A percentile compares a stretch with the other conserved stretches of the same genome.
Evolutionary conservation across 2,329 filamentous ascomycete genomes (phyloP).

Genomic region (Fusarium tricinctum): DNA sequence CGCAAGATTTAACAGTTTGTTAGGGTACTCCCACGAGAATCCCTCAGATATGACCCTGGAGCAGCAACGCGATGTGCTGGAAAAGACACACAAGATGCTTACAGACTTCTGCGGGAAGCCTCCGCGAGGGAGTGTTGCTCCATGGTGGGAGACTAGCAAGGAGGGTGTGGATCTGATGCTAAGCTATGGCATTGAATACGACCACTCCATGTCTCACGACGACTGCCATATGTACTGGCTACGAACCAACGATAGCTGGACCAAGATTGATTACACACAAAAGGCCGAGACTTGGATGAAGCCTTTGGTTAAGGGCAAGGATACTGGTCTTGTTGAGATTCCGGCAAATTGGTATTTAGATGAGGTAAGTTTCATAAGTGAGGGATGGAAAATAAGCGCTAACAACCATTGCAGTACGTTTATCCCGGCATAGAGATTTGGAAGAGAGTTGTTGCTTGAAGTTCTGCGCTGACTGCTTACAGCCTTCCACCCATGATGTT

Average conservation of each 20-base stretch:
- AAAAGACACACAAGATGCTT: slow-evolving; percentile 79
- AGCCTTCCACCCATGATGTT: slow-evolving; percentile 77
- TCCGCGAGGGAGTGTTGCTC: slow-evolving; percentile 78
- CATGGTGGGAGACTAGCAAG: slow-evolving; percentile 79
- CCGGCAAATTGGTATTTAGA: slow-evolving; percentile 73
- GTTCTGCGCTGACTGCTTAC: fast-evolving
- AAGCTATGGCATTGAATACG: slow-evolving; percentile 77
- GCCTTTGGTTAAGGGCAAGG: slow-evolving; percentile 69
- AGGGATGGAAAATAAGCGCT: fast-evolving
- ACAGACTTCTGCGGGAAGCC: slow-evolving; percentile 78
- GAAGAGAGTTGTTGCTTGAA: neutral
- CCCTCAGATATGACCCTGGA: slow-evolving; percentile 79
- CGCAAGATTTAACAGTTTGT: fast-evolving
- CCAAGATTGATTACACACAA: slow-evolving; percentile 73
- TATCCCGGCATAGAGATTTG: fast-evolving
- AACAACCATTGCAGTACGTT: neutral
- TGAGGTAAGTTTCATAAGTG: slow-evolving; percentile 51
- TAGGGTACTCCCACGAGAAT: slow-evolving; percentile 79
- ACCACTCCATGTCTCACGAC: slow-evolving; percentile 69
- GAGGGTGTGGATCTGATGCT: slow-evolving; percentile 76
- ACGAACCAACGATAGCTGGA: slow-evolving; percentile 74
- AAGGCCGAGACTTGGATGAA: slow-evolving; percentile 56
- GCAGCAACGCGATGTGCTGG: slow-evolving; percentile 81
- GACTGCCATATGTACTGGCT: slow-evolving; percentile 76
- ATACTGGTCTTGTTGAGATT: slow-evolving; percentile 76